Evolutionary conservation across 2,329 filamentous ascomycete genomes (phyloP), one percentile per base, ranked within the genome.

Genomic region (Cyclaneusma minus): DNA sequence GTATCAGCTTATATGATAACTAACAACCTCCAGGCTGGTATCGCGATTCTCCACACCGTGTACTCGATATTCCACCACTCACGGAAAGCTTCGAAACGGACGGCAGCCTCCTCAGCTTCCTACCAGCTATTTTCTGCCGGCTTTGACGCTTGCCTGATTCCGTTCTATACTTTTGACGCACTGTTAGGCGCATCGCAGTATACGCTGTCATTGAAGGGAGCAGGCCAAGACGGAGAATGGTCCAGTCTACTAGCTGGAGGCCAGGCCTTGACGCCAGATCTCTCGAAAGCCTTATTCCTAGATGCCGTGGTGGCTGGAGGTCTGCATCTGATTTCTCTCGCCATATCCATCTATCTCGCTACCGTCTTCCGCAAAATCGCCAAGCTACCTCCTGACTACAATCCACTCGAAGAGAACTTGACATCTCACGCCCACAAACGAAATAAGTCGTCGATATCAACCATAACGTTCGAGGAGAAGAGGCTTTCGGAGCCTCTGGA

Each of bases 301-400:
- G 60, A 64, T 1, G 67, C 79, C 14, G 62, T 76, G 6, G 57
- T 59, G 6, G 62, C 71, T 6, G 74, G 64, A 8, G 69, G 64
- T 2, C 47, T 92, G 12, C 84, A 93, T 46, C 41, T 79, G 1
- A 35, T 82, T 7, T 81, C 81, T 2, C 51, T 89, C 2, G 50
- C 59, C 11, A 56, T 91, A 18, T 81, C 81, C 4, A 47, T 81
- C 16, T 94, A 78, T 54, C 60, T 95, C 14, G 70, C 72, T 10
- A 48, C 80, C 27, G 68, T 78, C 39, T 95, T 94, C 67, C 69
- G 75, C 21, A 77, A 79, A 44, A 94, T 95, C 41, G 62, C 73
- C 4, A 60, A 64, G 12, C 64, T 94, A 48, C 87, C 87, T 5
- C 85, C 87, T 0, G 87, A 95, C 44, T 83, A 93, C 79, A 95